phyloP scores from a whole-genome alignment of 306 rosid genomes.

The Cicer cuneatum region DNA sequence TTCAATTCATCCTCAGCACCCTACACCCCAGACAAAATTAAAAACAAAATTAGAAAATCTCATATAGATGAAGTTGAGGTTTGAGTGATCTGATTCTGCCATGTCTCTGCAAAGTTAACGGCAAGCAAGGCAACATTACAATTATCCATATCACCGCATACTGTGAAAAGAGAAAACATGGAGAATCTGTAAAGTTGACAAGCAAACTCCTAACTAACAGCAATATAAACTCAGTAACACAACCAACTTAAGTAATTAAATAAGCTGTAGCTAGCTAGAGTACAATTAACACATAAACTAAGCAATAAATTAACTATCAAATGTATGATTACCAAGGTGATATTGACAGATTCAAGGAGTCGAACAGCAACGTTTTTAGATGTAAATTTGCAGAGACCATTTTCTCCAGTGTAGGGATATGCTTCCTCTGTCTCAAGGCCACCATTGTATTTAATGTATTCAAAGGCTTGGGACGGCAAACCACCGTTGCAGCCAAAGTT shows the following conservation, averaged over 20 bases:
- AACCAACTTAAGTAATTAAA: not conserved
- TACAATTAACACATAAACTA: conserved; percentile 9
- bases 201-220: not conserved
- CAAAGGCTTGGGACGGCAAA: conserved; percentile 97
- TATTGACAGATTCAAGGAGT: conserved; percentile 75
- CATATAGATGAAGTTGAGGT: not conserved
- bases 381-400: conserved; percentile 69
- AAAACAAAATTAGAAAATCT: conserved; percentile 24
- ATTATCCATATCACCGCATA: not conserved
- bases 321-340: conserved; percentile 66
- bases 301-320: conserved; percentile 24
- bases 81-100: conserved; percentile 29
- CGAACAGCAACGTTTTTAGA: conserved; percentile 68
- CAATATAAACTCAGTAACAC: not conserved
- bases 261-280: not conserved
- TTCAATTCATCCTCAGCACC: conserved; percentile 91
- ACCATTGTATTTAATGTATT: conserved; percentile 86
- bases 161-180: not conserved
- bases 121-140: conserved; percentile 1
- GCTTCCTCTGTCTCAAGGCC: conserved; percentile 89
- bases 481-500: conserved; percentile 93
- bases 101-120: conserved; percentile 28
- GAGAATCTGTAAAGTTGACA: not conserved
- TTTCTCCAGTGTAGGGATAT: conserved; percentile 73
- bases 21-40: conserved; percentile 50